Base-by-base conservation (phyloP, 2,329 filamentous ascomycete species). In the Penicillium sp. region DNA sequence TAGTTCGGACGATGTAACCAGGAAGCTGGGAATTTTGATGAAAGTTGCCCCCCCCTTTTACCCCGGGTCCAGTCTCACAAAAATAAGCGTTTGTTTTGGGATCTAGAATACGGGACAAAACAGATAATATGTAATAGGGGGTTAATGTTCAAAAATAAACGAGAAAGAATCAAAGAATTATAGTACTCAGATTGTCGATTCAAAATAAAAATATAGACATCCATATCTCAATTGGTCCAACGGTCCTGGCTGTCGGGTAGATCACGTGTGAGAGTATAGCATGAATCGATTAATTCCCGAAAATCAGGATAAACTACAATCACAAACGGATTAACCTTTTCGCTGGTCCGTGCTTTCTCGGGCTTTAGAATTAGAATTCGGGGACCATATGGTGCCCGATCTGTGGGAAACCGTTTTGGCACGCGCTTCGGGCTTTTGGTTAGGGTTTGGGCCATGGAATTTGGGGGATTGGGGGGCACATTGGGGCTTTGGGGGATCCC, bases 371-470 rank as follows among this genome's bases (percentile, higher is more conserved):
- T 14, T 55, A 65, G 46, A 55, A 54, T 14, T 67, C 65, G 65
- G 65, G 65, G 62, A 67, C 63, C 65, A 67, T 45, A 62, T 65
- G 63, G 65, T 63, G 31, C 65, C 65, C 65, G 65, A 65, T 61
- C 64, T 55, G 60, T 64, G 55, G 60, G 57, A 58, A 65, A 59
- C 63, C 63, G 60, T 67, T 66, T 53, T 55, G 57, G 57, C 33
- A 50, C 44, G 51, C 58, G 54, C 58, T 54, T 50, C 55, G 50
- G 55, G 51, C 39, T 42, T 42, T 42, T 42, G 4, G 3, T 42
- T 42, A 33, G 43, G 50, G 47, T 39, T 54, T 42, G 27, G 31
- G 37, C 25, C 33, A 27, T 49, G 54, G 42, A 25, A 21, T 35
- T 33, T 25, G 3, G 11, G 19, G 11, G 14, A 9, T 33, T 33